Conservation (phyloP, 768 basidiomycete species). For the Termitomyces sp. region DNA sequence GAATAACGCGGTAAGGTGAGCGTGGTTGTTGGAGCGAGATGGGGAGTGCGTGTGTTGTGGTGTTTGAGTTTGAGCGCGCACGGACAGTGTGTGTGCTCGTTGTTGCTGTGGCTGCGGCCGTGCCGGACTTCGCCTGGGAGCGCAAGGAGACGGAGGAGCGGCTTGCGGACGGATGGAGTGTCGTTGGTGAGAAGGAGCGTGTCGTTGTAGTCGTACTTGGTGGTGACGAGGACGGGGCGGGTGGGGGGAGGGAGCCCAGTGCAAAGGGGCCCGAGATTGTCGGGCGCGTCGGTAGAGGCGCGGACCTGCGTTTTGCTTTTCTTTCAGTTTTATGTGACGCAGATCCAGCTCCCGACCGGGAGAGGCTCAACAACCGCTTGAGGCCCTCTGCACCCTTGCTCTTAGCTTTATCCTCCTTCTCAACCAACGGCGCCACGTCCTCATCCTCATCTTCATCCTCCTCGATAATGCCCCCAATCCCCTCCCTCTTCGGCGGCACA, state of each 20-base stretch:
- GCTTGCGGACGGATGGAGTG: constrained; percentile 2
- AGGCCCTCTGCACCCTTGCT: constrained; percentile 17
- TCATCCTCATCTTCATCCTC: constrained; percentile 15
- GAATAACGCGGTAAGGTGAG: neutral
- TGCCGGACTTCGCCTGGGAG: neutral
- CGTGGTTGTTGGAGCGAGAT: neutral
- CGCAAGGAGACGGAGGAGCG: constrained; percentile 12
- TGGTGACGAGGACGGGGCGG: constrained; percentile 12
- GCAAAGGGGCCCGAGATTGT: constrained; percentile 42
- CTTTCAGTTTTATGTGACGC: neutral
- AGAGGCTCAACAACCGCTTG: constrained; percentile 30
- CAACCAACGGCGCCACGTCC: neutral
- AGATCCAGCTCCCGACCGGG: constrained; percentile 15
- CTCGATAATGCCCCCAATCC: constrained; percentile 12
- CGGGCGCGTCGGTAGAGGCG: constrained; percentile 20
- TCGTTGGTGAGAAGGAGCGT: constrained; percentile 5
- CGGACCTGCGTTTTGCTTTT: constrained; percentile 8
- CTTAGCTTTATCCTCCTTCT: constrained; percentile 6
- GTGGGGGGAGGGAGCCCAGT: constrained; percentile 28
- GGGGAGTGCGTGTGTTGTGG: constrained; percentile 4
- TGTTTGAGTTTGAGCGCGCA: constrained; percentile 10
- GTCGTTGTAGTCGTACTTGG: constrained; percentile 4
- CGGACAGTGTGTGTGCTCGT: neutral
- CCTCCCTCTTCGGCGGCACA: neutral
- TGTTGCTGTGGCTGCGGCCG: neutral